Evolutionary conservation across 2,329 filamentous ascomycete genomes (phyloP), one percentile per base, ranked within the genome.

Genomic region (Didymella keratinophila): DNA sequence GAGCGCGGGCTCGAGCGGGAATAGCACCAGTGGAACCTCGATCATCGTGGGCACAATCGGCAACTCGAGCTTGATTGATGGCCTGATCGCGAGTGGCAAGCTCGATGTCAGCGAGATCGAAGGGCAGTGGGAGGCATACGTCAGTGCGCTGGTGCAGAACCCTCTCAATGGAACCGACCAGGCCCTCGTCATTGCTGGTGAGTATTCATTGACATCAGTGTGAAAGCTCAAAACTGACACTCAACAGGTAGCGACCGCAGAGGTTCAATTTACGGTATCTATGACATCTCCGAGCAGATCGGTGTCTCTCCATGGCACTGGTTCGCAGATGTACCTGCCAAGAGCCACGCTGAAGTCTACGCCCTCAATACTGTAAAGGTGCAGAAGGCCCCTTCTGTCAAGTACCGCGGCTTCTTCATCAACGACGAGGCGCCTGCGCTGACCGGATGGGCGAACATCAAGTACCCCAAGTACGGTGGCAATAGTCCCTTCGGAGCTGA

Each of bases 231-330:
- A 5, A 21, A 28, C 59, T 72, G 46, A 72, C 23, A 36, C 11
- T 12, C 0, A 9, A 30, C 53, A 77, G 74, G 74, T 11, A 88
- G 85, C 68, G 88, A 91, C 71, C 84, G 85, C 53, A 80, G 88
- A 61, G 87, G 87, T 14, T 85, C 87, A 2, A 89, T 92, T 53
- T 92, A 84, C 66, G 89, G 89, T 11, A 78, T 90, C 20, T 92
- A 92, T 76, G 87, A 89, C 63, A 74, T 91, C 46, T 89, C 86
- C 21, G 88, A 91, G 74, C 88, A 91, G 71, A 90, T 91, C 56
- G 89, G 89, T 25, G 87, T 91, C 12, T 89, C 86, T 30, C 88
- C 87, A 65, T 89, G 87, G 86, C 84, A 89, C 75, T 89, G 83
- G 79, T 89, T 85, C 81, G 86, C 87, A 6, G 88, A 90, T 69